phyloP scores from a whole-genome alignment of 106 monocot genomes.

The Posidonia australis region DNA sequence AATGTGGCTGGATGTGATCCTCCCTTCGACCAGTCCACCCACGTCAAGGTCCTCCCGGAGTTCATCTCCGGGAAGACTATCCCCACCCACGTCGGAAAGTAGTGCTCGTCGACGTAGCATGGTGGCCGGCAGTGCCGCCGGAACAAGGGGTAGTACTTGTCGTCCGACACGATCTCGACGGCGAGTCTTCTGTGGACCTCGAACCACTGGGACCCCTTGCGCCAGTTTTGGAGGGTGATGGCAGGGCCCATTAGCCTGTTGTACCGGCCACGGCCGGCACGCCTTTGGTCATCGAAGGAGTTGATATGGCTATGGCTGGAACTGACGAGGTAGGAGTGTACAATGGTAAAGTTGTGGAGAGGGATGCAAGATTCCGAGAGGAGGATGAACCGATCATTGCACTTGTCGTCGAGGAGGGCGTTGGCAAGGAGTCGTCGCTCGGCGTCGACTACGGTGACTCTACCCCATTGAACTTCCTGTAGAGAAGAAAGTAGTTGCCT shows the following conservation, averaged over 20 bases:
- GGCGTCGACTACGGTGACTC: conserved; percentile 14
- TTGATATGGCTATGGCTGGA: conserved; percentile 16
- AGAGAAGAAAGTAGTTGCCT: too few species aligned
- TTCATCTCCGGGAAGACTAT: conserved; percentile 14
- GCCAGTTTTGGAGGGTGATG: conserved; percentile 18
- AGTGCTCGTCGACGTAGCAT: conserved; percentile 30
- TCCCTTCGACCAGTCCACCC: conserved; percentile 28
- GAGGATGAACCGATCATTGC: conserved; percentile 22
- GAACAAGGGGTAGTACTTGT: conserved; percentile 15
- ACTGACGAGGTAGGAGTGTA: conserved; percentile 13
- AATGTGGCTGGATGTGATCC: conserved; percentile 19
- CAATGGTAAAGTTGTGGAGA: conserved; percentile 24
- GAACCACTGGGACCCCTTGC: conserved; percentile 38
- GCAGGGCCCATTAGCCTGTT: conserved; percentile 12
- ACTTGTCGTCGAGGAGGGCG: conserved; percentile 17
- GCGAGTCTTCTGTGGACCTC: conserved; percentile 11
- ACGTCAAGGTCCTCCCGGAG: conserved; percentile 21
- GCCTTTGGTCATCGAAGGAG: conserved; percentile 18
- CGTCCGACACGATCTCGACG: conserved; percentile 7
- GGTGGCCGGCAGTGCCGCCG: conserved; percentile 16
- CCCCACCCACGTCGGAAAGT: conserved; percentile 20
- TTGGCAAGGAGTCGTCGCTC: conserved; percentile 22
- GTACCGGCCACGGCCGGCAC: conserved; percentile 20
- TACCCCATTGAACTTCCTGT: conserved; percentile 27
- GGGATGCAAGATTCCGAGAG: conserved; percentile 36